Evolutionary conservation across 345 rosid species (phyloP).

Genomic region (Aegle marmelos): DNA sequence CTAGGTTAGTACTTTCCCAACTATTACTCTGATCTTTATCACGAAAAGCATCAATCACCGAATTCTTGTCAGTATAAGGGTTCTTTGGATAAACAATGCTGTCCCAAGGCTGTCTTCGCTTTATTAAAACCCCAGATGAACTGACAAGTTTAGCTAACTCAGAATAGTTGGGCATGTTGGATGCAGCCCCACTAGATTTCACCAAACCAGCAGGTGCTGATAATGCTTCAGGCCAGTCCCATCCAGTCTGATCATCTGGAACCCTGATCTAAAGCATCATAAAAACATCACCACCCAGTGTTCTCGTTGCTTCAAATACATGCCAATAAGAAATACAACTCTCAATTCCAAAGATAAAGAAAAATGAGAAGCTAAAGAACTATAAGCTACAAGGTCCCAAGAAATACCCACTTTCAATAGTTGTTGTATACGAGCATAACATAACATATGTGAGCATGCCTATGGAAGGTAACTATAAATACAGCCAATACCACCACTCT

Average conservation of each 20-base stretch:
- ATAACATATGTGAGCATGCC: background rate
- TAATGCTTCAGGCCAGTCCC: slow-evolving; percentile 63
- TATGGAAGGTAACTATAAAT: background rate
- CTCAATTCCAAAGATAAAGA: slow-evolving; percentile 36
- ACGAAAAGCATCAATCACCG: slow-evolving; percentile 15
- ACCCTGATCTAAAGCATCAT: slow-evolving; percentile 69
- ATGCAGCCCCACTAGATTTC: slow-evolving; percentile 29
- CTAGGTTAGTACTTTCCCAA: slow-evolving; percentile 20
- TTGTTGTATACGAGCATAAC: background rate
- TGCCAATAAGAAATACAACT: slow-evolving; percentile 50
- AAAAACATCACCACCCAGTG: slow-evolving; percentile 71
- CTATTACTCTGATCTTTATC: slow-evolving; percentile 27
- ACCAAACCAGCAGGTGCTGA: slow-evolving; percentile 40
- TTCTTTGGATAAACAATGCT: slow-evolving; percentile 12
- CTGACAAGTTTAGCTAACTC: slow-evolving; percentile 28
- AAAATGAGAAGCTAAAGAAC: slow-evolving; percentile 7
- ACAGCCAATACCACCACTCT: slow-evolving; percentile 4
- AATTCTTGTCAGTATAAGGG: slow-evolving; percentile 10
- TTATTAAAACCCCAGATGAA: slow-evolving; percentile 26
- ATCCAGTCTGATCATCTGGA: slow-evolving; percentile 60
- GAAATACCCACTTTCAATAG: slow-evolving; percentile 12
- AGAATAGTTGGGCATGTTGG: slow-evolving; percentile 24
- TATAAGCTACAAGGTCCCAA: slow-evolving; percentile 15
- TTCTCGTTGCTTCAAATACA: slow-evolving; percentile 63
- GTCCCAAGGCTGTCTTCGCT: slow-evolving; percentile 23